Conservation (phyloP, 106 monocot species). For the Acanthochlamys bracteata region DNA sequence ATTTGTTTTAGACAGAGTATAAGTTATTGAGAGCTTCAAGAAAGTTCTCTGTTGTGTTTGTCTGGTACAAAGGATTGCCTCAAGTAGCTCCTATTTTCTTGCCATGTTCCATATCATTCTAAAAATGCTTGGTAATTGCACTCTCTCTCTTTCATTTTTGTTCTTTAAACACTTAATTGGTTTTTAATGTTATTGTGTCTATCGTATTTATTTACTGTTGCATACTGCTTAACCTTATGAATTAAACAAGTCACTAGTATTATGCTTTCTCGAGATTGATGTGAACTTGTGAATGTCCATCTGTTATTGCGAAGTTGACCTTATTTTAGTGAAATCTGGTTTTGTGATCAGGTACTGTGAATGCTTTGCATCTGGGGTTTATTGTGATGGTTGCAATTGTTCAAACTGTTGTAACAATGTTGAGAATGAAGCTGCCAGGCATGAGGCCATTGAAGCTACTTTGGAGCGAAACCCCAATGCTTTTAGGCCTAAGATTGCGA, state of each 20-base stretch:
- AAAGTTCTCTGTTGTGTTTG: no score
- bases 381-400: constrained; percentile 97
- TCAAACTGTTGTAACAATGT: constrained; percentile 85
- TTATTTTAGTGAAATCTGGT: neutral
- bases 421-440: constrained; percentile 83
- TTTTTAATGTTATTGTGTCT: no score
- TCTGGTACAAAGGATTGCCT: no score
- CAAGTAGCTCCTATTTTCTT: no score
- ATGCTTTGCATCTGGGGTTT: constrained; percentile 92
- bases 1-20: neutral
- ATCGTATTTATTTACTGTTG: no score
- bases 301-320: neutral
- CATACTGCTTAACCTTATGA: no score
- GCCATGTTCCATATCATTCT: no score
- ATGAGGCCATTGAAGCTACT: constrained; percentile 86
- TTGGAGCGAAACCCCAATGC: constrained; percentile 94
- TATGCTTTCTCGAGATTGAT: neutral
- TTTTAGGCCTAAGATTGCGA: constrained; percentile 91
- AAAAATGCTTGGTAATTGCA: no score
- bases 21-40: neutral
- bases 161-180: no score
- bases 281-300: neutral
- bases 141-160: no score
- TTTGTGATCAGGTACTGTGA: constrained; percentile 68
- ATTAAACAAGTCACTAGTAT: no score